Evolutionary conservation across 1,284 basidiomycete genomes (phyloP), one percentile per base, ranked within the genome.

Genomic region (Irpex lacteus): DNA sequence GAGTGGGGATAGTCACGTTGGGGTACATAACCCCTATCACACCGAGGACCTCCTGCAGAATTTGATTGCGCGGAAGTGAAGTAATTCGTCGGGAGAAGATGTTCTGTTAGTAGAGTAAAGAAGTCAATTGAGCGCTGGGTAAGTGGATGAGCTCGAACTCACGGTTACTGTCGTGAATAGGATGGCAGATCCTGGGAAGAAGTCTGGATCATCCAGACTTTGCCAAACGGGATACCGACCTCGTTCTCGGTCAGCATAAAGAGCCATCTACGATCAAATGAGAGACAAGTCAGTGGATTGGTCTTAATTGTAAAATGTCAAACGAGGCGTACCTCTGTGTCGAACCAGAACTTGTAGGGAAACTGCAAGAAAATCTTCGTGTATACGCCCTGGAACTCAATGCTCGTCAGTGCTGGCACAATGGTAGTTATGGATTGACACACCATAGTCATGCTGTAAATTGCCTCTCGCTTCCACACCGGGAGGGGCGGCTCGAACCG

Each of bases 341-440:
- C 80, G 64, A 88, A 88, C 89, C 89, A 91, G 74, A 90, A 91
- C 52, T 87, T 87, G 61, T 82, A 71, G 0, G 83, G 79, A 69
- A 90, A 91, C 67, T 87, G 81, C 44, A 91, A 69, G 73, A 90
- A 91, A 50, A 91, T 88, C 75, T 90, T 91, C 2, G 88, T 89
- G 68, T 88, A 91, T 3, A 82, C 87, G 1, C 80, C 81, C 82
- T 83, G 49, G 19, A 34, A 26, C 26, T 47, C n/a, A 6, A 15
- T 5, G 11, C 6, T n/a, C 3, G 13, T 52, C n/a, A 61, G 19
- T 18, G n/a, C 50, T 18, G 18, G 18, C 40, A 9, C 44, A 15
- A 5, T 15, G 54, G 50, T 5, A 55, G 32, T 49, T 15, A 5
- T 56, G 32, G 18, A 5, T 4, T 13, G n/a, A 56, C 66, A 15